A percentile compares a stretch with the other conserved stretches of the same genome.
These are phyloP conservation scores for Citrus cavaleriei DNA, from an alignment of 345 rosid genomes.

Conservation along the genomic window DNA sequence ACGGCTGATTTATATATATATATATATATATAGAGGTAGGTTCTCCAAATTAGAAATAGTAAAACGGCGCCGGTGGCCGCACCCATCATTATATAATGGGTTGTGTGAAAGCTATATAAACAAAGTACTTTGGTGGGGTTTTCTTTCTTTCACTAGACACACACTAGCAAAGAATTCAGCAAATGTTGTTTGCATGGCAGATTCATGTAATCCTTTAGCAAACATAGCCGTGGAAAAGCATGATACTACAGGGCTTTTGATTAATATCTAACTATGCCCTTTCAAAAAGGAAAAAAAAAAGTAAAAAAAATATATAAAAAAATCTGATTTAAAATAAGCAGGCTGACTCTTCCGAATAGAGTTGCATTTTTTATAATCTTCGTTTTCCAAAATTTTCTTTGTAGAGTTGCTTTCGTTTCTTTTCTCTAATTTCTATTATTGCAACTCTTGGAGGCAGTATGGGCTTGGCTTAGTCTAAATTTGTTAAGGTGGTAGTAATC, in stretches of 20 bases:
- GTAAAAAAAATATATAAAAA: no score
- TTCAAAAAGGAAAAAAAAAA: no score
- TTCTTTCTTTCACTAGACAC: not conserved
- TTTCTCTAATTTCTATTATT: not conserved
- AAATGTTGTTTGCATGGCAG: not conserved
- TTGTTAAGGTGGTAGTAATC: not conserved
- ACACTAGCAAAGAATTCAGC: not conserved
- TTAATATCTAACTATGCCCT: not conserved
- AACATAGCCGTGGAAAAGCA: not conserved
- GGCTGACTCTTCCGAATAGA: not conserved
- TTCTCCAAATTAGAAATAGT: not conserved
- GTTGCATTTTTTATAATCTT: not conserved
- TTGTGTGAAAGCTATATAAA: not conserved
- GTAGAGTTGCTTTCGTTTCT: not conserved
- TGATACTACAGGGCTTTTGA: not conserved
- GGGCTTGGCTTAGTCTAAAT: not conserved
- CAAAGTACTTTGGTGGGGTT: not conserved
- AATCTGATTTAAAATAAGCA: not conserved
- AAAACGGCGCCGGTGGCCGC: not conserved
- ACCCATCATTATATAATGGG: not conserved
- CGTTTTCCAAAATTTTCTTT: not conserved
- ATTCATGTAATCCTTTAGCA: not conserved
- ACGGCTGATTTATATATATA: no score
- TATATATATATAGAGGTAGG: no score
- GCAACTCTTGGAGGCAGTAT: not conserved